Base-by-base conservation (phyloP, 495 filamentous ascomycete species). In the Lophium mytilinum region DNA sequence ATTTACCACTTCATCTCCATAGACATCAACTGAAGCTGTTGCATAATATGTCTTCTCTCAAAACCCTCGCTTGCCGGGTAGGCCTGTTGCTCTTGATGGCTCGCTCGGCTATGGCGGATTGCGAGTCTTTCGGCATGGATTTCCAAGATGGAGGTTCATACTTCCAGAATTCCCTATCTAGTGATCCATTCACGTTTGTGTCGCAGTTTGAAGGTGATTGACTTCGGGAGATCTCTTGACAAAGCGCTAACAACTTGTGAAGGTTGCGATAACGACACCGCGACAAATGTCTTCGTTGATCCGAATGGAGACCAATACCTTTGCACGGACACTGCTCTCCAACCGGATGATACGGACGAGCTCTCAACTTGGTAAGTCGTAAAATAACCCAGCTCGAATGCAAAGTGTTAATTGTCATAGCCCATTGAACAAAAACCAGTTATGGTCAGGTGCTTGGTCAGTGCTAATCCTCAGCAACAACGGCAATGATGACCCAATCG, bases 401-500 rank as follows among this genome's bases (percentile, higher is more conserved):
- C 42, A 52, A 11, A 37, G 17, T 24, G 9, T 34, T 53, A 14
- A 42, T 4, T 17, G 4, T 24, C 5, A 36, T 34, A 63, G 60
- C 45, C 68, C 68, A 1, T 39, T 69, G 0, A 19, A 58, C 42
- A 72, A 72, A 53, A 59, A 62, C 49, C 55, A 68, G 36, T 53
- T 72, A 11, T 65, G 21, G 24, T 55, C 47, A 15, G 70, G 70
- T 4, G 34, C 55, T n/a, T 72, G 70, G 70, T 65, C 68, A 19
- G 42, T 72, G 17, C 19, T 72, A 18, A 62, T 72, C 41, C 48
- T 72, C 46, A 70, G 67, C 54, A 71, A 72, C 64, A 71, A 71
- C 52, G 69, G 68, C 17, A 53, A 62, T 36, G 56, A 45, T 19
- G 61, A 60, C 2, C 65, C 69, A 17, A 66, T 71, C 39, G 69